Evolutionary conservation across 2,329 filamentous ascomycete genomes (phyloP), one percentile per base, ranked within the genome.

Genomic region (Ophiostoma australiae): DNA sequence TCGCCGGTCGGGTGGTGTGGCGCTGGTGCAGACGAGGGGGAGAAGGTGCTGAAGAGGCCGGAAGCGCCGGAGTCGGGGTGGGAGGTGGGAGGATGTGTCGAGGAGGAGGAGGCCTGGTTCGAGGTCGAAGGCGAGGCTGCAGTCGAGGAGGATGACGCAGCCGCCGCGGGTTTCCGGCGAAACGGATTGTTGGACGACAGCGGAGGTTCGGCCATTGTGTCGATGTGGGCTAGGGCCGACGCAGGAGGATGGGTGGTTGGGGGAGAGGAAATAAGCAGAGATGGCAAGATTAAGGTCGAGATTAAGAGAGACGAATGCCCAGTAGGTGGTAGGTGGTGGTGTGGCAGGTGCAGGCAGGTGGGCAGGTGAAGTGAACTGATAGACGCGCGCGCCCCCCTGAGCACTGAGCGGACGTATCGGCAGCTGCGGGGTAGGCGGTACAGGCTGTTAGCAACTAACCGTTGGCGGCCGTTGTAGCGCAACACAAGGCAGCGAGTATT

Each of bases 171-270:
- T 77, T 81, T 84, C 74, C 81, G 83, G 73, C 84, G 84, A 76
- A 86, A 86, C 13, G 84, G 84, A 74, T 86, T 86, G 78, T 85
- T 80, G 77, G 84, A 81, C 67, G 77, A 78, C 71, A 82, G 78
- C 68, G 78, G 73, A 39, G 75, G 75, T 58, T 80, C 79, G 71
- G 78, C 76, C 76, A 83, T 83, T 74, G 55, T 66, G 67, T 70
- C 31, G 44, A 52, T 37, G 33, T 39, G 66, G 33, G 37, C 27
- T 41, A 11, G 10, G 13, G 39, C 4, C 10, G 39, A 41, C 15
- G 39, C 39, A 13, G 39, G 10, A 31, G 68, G 44, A n/a, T 23
- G 44, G 3, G 15, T 37, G 4, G 61, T 17, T 3, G 8, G 7
- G 33, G 4, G 20, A 66, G 61, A 39, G 33, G 17, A 7, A 17